Evolutionary conservation across 2,329 filamentous ascomycete species (phyloP).

Genomic region (Metarhizium robertsii): DNA sequence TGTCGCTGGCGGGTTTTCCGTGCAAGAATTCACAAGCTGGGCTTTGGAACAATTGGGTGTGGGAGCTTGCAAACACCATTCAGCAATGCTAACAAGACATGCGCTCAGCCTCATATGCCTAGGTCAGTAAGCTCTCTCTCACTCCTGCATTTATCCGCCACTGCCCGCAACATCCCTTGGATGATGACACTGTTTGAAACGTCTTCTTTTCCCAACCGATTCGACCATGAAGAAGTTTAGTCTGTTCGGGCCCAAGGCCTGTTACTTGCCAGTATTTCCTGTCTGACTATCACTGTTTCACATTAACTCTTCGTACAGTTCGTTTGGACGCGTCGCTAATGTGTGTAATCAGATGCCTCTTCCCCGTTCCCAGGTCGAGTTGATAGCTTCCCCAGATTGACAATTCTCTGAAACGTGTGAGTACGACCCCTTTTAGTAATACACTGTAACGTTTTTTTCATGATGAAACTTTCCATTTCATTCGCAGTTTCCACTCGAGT

Average conservation of each 20-base stretch:
- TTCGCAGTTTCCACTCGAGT: constrained; percentile 88
- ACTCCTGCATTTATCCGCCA: constrained; percentile 8
- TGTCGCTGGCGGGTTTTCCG: background rate
- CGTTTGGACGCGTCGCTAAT: background rate
- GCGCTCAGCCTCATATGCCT: background rate
- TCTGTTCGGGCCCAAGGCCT: constrained; percentile 61
- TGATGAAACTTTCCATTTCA: constrained; percentile 69
- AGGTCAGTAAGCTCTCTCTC: constrained; percentile 15
- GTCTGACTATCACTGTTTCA: constrained; percentile 47
- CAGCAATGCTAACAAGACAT: background rate
- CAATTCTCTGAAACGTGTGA: background rate
- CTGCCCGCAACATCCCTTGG: constrained; percentile 18
- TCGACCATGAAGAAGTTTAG: constrained; percentile 74
- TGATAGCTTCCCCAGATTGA: too few species aligned
- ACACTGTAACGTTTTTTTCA: constrained; percentile 18
- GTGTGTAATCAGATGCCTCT: background rate
- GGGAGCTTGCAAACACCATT: background rate
- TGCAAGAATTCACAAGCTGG: background rate
- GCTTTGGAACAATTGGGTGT: background rate
- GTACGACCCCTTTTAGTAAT: constrained; percentile 1
- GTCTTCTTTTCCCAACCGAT: constrained; percentile 85
- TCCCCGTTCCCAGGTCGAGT: too few species aligned
- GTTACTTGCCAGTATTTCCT: constrained; percentile 88
- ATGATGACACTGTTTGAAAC: constrained; percentile 64
- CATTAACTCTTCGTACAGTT: background rate